phyloP scores from a whole-genome alignment of 805 yeast genomes.

The Candida verbasci region DNA sequence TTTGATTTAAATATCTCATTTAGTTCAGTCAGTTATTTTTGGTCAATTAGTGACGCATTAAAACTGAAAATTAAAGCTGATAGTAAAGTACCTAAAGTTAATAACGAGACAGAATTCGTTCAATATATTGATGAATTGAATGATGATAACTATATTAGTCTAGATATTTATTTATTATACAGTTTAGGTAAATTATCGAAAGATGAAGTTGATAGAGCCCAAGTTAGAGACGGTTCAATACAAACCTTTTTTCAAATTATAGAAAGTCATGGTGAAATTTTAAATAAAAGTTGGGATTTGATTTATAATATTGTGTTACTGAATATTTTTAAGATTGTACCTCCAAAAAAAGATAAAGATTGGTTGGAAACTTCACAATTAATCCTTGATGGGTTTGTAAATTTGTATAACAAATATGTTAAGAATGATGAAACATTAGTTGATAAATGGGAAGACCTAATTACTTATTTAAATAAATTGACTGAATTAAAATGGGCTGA shows the following conservation, averaged over 20 bases:
- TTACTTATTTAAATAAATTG: conserved; percentile 44
- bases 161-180: conserved; percentile 45
- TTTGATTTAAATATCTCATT: conserved; percentile 83
- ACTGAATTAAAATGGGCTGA: conserved; percentile 42
- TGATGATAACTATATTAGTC: conserved; percentile 6
- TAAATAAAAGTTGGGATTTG: conserved; percentile 60
- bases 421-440: conserved; percentile 17
- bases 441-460: conserved; percentile 53
- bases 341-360: conserved; percentile 25
- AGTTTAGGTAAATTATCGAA: conserved; percentile 58
- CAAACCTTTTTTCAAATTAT: conserved; percentile 83
- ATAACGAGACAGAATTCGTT: conserved; percentile 8
- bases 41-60: conserved; percentile 81
- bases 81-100: neutral
- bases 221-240: conserved; percentile 84
- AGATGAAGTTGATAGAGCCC: conserved; percentile 53
- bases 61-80: conserved; percentile 18
- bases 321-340: conserved; percentile 35
- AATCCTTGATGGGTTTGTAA: conserved; percentile 61
- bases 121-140: conserved; percentile 4
- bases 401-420: conserved; percentile 54
- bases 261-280: conserved; percentile 59
- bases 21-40: conserved; percentile 85
- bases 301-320: conserved; percentile 61
- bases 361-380: conserved; percentile 62